phyloP scores from a whole-genome alignment of 2,329 filamentous ascomycete species.

The Celoporthe dispersa region DNA sequence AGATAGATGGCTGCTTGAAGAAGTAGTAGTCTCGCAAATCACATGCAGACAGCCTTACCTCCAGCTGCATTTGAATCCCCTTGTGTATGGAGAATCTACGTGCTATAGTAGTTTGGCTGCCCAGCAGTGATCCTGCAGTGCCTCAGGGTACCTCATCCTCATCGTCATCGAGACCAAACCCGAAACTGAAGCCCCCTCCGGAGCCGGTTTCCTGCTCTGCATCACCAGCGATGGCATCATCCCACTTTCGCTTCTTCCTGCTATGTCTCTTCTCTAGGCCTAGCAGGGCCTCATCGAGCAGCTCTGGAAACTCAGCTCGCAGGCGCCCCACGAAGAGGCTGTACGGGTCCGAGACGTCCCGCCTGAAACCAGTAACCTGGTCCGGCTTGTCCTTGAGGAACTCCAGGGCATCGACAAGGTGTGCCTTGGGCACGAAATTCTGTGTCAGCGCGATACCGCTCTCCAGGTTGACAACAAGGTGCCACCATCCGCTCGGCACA shows the following conservation, averaged over 20 bases:
- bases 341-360: conserved; percentile 73
- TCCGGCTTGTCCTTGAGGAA: conserved; percentile 83
- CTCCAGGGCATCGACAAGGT: conserved; percentile 74
- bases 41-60: not conserved
- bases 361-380: conserved; percentile 85
- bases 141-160: conserved; percentile 43
- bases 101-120: not conserved
- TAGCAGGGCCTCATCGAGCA: conserved; percentile 68
- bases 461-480: conserved; percentile 89
- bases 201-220: conserved; percentile 36
- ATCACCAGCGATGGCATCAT: conserved; percentile 68
- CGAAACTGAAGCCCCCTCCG: conserved; percentile 54
- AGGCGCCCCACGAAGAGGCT: conserved; percentile 75
- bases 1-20: not conserved
- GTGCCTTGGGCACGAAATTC: conserved; percentile 84
- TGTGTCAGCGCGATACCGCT: conserved; percentile 88
- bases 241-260: conserved; percentile 84
- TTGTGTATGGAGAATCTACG: not conserved
- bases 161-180: conserved; percentile 57
- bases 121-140: not conserved
- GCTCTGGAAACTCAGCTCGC: conserved; percentile 62
- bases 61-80: not conserved
- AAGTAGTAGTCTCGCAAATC: not conserved
- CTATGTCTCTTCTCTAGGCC: conserved; percentile 66
- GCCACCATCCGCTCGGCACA: conserved; percentile 96